Conservation (phyloP, 139 green algal species). For the Diplosphaera chodatii region DNA sequence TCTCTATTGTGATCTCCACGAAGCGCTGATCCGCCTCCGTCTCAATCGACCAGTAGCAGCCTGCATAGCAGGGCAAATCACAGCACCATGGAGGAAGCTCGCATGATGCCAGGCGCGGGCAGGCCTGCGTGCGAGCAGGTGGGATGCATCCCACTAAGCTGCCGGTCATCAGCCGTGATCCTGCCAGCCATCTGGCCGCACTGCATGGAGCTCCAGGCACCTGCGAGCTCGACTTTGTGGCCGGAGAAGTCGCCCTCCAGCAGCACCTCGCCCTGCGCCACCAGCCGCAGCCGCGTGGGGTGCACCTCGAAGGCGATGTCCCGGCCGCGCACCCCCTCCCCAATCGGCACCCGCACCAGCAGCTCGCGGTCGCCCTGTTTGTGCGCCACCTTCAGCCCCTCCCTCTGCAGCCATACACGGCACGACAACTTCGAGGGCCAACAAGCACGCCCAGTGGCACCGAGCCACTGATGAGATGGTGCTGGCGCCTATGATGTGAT, state of each 20-base stretch:
- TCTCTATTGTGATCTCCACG: constrained; percentile 7
- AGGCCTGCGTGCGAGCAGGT: no score
- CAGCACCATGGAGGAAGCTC: not conserved
- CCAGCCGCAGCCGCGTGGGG: constrained; percentile 7
- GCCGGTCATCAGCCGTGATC: no score
- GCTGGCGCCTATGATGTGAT: no score
- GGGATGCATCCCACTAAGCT: no score
- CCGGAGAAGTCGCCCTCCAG: constrained; percentile 6
- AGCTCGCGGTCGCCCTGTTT: not conserved
- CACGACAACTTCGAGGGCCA: no score
- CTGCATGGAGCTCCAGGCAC: not conserved
- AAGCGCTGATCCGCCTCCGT: not conserved
- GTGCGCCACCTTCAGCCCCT: not conserved
- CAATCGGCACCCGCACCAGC: not conserved
- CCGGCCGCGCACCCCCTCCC: not conserved
- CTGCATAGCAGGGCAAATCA: not conserved
- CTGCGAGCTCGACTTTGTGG: constrained; percentile 5
- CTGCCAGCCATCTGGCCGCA: no score
- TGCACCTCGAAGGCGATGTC: constrained; percentile 11
- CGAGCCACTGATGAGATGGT: no score
- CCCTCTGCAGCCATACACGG: not conserved
- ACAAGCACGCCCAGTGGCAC: no score
- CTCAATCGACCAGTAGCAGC: constrained; percentile 7
- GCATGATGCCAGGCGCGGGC: no score
- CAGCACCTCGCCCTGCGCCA: not conserved